These are phyloP conservation scores for Diaporthe sp. DNA, from an alignment of 2,329 filamentous ascomycete species.

Conservation along the genomic window DNA sequence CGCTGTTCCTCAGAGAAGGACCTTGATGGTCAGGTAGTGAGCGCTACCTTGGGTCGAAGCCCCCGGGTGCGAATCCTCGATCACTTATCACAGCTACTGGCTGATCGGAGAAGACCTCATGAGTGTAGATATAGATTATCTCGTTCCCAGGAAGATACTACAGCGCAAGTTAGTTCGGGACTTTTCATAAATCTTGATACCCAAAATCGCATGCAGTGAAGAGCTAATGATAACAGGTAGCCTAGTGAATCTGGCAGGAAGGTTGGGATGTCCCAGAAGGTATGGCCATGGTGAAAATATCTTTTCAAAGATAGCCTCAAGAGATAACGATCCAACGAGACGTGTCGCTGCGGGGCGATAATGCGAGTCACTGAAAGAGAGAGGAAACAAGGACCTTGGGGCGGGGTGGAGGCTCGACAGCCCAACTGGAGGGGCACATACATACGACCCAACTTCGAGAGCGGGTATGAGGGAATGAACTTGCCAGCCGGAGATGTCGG, in stretches of 20 bases:
- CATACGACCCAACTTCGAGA: conserved; percentile 11
- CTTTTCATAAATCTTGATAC: neutral
- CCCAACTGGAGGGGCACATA: neutral
- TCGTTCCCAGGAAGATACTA: neutral
- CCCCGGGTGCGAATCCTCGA: neutral
- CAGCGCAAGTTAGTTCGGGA: neutral
- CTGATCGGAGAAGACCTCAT: neutral
- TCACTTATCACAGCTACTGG: neutral
- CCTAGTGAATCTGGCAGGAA: neutral
- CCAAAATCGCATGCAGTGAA: neutral
- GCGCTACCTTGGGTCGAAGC: neutral
- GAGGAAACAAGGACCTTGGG: neutral
- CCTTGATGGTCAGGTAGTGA: neutral
- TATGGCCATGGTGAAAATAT: neutral
- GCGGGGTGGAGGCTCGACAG: neutral
- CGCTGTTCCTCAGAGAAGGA: neutral
- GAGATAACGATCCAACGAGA: neutral
- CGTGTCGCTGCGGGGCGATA: neutral
- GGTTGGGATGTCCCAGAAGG: no score
- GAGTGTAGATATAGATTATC: neutral
- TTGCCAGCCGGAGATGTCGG: neutral
- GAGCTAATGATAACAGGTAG: neutral
- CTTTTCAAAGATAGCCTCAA: neutral
- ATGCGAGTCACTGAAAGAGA: neutral
- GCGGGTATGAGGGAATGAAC: neutral